Conservation (phyloP, 345 rosid species). For the Eucalyptus regnans region DNA sequence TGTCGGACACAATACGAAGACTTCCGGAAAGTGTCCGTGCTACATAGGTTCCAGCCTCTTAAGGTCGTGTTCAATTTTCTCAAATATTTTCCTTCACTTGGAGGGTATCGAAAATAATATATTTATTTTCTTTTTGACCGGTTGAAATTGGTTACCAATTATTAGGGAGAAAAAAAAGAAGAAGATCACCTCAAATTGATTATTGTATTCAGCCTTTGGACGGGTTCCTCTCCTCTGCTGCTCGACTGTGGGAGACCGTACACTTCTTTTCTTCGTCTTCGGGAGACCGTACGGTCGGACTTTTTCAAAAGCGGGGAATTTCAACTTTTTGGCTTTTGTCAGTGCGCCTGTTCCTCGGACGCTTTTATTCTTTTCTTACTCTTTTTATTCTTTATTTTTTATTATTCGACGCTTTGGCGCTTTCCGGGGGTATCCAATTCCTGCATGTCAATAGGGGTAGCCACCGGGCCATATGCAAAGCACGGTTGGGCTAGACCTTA, state of each 20-base stretch:
- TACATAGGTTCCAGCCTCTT: no score
- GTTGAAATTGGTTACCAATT: neutral
- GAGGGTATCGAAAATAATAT: neutral
- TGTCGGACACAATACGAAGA: no score
- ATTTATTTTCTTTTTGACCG: neutral
- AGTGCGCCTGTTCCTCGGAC: no score
- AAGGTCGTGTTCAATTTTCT: fast-evolving
- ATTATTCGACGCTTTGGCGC: no score
- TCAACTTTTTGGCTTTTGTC: no score
- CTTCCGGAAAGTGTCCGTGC: fast-evolving
- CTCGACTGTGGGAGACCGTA: no score
- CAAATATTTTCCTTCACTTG: no score
- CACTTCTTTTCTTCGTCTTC: no score
- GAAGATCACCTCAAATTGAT: neutral
- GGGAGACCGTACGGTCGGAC: no score
- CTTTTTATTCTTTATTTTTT: no score
- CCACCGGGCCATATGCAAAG: neutral
- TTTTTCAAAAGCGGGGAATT: no score
- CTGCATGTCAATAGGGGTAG: neutral
- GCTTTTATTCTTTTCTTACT: no score
- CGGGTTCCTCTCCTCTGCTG: neutral
- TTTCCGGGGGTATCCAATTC: neutral
- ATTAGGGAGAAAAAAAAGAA: neutral
- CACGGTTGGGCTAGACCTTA: neutral
- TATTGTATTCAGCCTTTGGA: neutral